These are phyloP conservation scores for Coemansia sp. DNA, from an alignment of 192 early-diverging fungal genomes.

Conservation along the genomic window DNA sequence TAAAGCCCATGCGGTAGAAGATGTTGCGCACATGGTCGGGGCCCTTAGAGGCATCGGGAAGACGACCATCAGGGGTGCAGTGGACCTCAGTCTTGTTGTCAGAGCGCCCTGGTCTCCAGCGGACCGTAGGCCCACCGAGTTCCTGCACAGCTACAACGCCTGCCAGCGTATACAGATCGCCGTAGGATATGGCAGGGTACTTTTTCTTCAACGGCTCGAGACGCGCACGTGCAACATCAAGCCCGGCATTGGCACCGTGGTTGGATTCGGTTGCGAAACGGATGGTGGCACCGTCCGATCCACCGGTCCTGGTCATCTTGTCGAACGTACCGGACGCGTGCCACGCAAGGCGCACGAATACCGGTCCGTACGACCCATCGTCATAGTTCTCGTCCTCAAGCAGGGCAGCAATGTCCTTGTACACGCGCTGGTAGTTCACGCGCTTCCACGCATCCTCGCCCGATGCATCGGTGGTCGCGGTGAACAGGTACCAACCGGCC, in stretches of 20 bases:
- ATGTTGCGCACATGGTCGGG: constrained; percentile 70
- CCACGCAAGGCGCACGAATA: constrained; percentile 84
- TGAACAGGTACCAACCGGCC: constrained; percentile 57
- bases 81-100: constrained; percentile 45
- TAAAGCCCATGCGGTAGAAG: constrained; percentile 83
- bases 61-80: constrained; percentile 72
- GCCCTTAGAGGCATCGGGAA: constrained; percentile 72
- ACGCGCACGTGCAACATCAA: constrained; percentile 68
- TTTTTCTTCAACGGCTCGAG: constrained; percentile 77
- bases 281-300: constrained; percentile 77
- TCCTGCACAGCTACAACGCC: constrained; percentile 78
- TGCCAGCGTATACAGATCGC: constrained; percentile 79
- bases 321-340: constrained; percentile 82
- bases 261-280: constrained; percentile 64
- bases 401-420: constrained; percentile 75
- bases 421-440: constrained; percentile 70
- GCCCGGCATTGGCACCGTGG: constrained; percentile 76
- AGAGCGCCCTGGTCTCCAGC: constrained; percentile 71
- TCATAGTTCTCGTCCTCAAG: constrained; percentile 77
- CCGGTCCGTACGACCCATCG: constrained; percentile 77
- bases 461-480: constrained; percentile 10
- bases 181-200: constrained; percentile 81
- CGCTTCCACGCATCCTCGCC: constrained; percentile 47
- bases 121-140: constrained; percentile 72
- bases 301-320: constrained; percentile 65